Conservation (phyloP, 371 early-diverging fungal genomes). For the Mucor lusitanicus region DNA sequence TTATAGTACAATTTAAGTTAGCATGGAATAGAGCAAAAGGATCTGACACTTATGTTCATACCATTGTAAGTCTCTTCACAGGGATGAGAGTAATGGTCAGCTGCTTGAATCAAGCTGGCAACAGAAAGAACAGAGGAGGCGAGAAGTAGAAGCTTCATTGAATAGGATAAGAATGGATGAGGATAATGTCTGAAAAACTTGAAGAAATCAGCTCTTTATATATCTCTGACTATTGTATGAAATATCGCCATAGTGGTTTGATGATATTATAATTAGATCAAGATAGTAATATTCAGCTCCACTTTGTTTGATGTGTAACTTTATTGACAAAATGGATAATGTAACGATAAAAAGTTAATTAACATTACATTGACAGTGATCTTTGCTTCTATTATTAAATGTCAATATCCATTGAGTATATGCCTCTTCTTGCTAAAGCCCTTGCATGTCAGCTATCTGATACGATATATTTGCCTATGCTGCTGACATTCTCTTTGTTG, state of each 20-base stretch:
- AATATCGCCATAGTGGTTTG: too few relatives aligned
- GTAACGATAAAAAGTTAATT: not conserved
- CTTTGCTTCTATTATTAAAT: not conserved
- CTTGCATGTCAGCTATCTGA: too few relatives aligned
- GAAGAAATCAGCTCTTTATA: not conserved
- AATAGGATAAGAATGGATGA: not conserved
- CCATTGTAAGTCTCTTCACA: slow-evolving; percentile 5
- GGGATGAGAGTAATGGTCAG: not conserved
- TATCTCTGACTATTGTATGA: not conserved
- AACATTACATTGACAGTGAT: not conserved
- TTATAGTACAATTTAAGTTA: not conserved
- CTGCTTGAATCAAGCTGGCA: not conserved
- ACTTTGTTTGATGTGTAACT: not conserved
- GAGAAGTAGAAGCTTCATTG: slow-evolving; percentile 3
- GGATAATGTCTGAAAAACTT: not conserved
- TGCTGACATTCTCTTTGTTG: too few relatives aligned
- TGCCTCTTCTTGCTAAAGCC: too few relatives aligned
- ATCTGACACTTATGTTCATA: not conserved
- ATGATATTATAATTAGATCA: not conserved
- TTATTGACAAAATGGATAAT: not conserved
- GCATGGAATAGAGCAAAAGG: not conserved
- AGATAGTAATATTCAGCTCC: not conserved
- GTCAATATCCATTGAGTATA: not conserved
- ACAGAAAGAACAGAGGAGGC: slow-evolving; percentile 3
- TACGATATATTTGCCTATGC: too few relatives aligned